phyloP scores from a whole-genome alignment of 306 rosid species.

The Inga leiocalycina region DNA sequence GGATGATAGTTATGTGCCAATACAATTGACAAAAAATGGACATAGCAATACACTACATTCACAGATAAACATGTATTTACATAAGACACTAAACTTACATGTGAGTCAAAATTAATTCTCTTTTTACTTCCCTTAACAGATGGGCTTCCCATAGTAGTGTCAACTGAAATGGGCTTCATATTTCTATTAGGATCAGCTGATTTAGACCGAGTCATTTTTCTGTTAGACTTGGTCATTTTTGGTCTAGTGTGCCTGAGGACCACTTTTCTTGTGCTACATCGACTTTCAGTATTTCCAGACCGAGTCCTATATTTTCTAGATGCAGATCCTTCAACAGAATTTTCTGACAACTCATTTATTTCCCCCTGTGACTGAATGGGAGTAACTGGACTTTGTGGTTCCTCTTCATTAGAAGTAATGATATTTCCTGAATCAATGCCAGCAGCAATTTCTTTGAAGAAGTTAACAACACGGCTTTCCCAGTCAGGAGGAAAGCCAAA shows the following conservation, averaged over 20 bases:
- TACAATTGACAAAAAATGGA: background rate
- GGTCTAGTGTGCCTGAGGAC: background rate
- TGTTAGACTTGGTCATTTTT: background rate
- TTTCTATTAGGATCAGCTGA: constrained; percentile 4
- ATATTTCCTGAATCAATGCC: constrained; percentile 25
- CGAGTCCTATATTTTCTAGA: constrained; percentile 27
- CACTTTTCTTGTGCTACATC: constrained; percentile 22
- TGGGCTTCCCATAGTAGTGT: background rate
- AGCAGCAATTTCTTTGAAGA: constrained; percentile 30
- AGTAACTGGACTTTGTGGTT: constrained; percentile 27
- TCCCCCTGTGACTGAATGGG: constrained; percentile 35
- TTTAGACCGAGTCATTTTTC: constrained; percentile 8
- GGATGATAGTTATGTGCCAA: background rate
- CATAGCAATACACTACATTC: background rate
- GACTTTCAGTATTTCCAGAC: constrained; percentile 20
- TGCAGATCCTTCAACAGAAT: constrained; percentile 19
- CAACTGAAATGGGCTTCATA: background rate
- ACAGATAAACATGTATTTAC: background rate
- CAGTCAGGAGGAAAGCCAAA: constrained; percentile 79
- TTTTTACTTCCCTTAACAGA: background rate
- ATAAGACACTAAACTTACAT: background rate
- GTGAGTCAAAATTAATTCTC: background rate
- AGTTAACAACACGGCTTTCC: constrained; percentile 50
- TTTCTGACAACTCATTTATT: constrained; percentile 14
- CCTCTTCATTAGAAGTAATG: constrained; percentile 32